Evolutionary conservation across 23 red algal species (phyloP).

Genomic region (Chondrus crispus): DNA sequence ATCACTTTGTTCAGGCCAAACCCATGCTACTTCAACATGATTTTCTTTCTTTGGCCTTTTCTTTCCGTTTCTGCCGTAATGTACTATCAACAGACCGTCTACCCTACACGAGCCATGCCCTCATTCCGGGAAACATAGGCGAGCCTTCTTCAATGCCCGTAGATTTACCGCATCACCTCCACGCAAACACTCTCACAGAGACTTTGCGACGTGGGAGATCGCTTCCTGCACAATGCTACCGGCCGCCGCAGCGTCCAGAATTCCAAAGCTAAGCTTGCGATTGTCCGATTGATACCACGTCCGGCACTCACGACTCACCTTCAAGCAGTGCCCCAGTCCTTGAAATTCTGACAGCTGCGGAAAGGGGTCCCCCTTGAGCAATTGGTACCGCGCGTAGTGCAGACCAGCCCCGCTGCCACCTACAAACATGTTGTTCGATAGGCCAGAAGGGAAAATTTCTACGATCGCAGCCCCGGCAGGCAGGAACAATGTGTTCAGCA

Average conservation of each 20-base stretch:
- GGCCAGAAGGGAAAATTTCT: constrained; percentile 54
- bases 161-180: too few relatives aligned
- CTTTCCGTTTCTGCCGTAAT: too few relatives aligned
- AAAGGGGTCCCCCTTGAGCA: constrained; percentile 26
- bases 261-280: background rate
- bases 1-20: too few relatives aligned
- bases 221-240: background rate
- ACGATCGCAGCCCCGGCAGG: background rate
- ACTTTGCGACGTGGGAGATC: background rate
- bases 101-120: too few relatives aligned
- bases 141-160: too few relatives aligned
- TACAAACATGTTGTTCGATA: constrained; percentile 41
- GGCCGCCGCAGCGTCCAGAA: background rate
- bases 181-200: too few relatives aligned
- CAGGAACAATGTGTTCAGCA: constrained; percentile 36
- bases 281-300: constrained; percentile 10
- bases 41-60: too few relatives aligned
- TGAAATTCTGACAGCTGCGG: background rate
- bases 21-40: too few relatives aligned
- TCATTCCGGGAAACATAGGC: too few relatives aligned
- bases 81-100: too few relatives aligned
- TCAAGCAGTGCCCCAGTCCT: background rate
- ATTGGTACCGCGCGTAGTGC: background rate
- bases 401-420: constrained; percentile 36
- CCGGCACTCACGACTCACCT: constrained; percentile 13